Evolutionary conservation across 495 filamentous ascomycete species (phyloP), one percentile per base, ranked within the genome.

Genomic region (Aspergillus campestris): DNA sequence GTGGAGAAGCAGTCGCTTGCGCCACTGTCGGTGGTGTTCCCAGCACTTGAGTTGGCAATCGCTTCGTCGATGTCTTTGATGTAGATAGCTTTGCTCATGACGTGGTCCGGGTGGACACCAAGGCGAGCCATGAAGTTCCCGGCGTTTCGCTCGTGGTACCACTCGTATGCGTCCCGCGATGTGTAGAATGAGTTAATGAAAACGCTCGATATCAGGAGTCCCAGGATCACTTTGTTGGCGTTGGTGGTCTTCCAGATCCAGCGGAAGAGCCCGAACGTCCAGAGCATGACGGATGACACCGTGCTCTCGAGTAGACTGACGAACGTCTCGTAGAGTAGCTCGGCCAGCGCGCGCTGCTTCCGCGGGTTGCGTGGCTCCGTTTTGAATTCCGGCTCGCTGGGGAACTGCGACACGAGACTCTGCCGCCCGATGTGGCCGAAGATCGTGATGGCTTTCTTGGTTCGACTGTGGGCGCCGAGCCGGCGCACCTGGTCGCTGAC

Each of bases 361-460:
- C 90, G 81, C 28, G 76, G 75, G 39, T 80, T 73, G 38, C 70
- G 69, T 15, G 62, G 40, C 47, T 63, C 68, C 27, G 62, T 33
- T 32, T 65, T 65, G 42, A 67, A 45, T 40, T 72, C 57, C n/a
- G 46, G 45, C 13, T 71, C 60, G 50, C 57, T 56, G 27, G 77
- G 67, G 57, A 90, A 84, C 27, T 89, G 74, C 3, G 84, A 73
- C 10, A 74, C 72, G 38, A 81, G 71, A 10, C 62, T 80, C 58
- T 88, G 83, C 44, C 83, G 75, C 30, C 90, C 90, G 37, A 98
- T 73, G 43, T 83, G 76, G 39, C 92, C 92, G 60, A 95, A 98
- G 14, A 95, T 87, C 43, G 84, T 79, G 42, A 94, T 84, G 34
- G 90, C 90, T 50, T 91, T 87, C 66, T 89, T 91, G 35, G 89